Base-by-base conservation (phyloP, 805 yeast species). In the Wickerhamiella lipophila region DNA sequence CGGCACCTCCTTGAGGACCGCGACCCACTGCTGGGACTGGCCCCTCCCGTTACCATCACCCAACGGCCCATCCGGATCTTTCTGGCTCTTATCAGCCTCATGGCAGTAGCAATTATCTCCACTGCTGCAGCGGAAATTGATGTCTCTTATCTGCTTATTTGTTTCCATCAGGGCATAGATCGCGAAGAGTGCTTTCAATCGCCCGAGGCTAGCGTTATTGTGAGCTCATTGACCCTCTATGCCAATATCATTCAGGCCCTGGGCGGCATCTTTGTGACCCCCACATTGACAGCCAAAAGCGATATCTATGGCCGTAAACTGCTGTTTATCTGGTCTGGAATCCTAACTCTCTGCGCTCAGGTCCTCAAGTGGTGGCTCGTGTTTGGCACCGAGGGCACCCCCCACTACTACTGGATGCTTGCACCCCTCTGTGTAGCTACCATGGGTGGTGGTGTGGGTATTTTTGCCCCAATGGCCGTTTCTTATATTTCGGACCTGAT, bases 231-330 rank as follows among this genome's bases (percentile, higher is more conserved):
- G 43, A 44, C 48, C 8, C 54, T 51, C 12, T 52, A 44, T 12
- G 38, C 36, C 36, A 35, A 59, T 6, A 18, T 52, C 6, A 30
- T 55, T n/a, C 16, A 40, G 21, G 56, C 58, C 3, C 18, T 25
- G 12, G 45, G 51, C 7, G 44, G 54, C 21, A 39, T 58, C 18
- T 16, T 55, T 13, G 42, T 51, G 9, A 40, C 50, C 16, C 51
- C 60, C 21, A 48, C 47, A 12, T 40, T 56, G 43, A 53, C 58
- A 25, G 34, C 53, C 16, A 35, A 53, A 9, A 56, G 60, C 42
- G 61, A 58, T 41, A 44, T 55, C 2, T 44, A 45, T 6, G 61
- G 61, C 39, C 56, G 61, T 12, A 53, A 54, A 39, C 56, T 56
- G 12, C 25, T 57, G 13, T 42, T 56, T 23, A 30, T 57, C 23